These are phyloP conservation scores for Arthrobotrys entomopaga DNA, from an alignment of 2,329 filamentous ascomycete species.

Conservation along the genomic window DNA sequence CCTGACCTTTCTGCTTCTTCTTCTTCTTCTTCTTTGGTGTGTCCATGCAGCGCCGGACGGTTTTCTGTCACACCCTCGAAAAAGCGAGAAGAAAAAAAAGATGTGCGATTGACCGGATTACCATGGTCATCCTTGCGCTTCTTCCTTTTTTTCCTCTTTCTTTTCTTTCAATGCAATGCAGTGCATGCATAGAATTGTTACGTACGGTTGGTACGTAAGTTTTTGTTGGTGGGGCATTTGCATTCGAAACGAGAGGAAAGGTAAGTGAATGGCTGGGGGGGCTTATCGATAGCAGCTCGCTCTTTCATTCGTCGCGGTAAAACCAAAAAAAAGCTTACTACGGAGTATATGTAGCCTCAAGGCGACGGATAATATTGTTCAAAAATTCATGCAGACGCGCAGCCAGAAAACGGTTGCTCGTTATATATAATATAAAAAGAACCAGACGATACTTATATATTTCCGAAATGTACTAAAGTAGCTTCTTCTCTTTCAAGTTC, in stretches of 20 bases:
- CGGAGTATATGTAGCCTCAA: slow-evolving; percentile 6
- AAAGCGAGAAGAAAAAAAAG: neutral
- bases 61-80: slow-evolving; percentile 10
- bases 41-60: slow-evolving; percentile 5
- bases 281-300: slow-evolving; percentile 22
- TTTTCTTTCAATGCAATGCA: neutral
- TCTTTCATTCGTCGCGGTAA: slow-evolving; percentile 1
- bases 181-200: neutral
- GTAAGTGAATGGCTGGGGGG: neutral
- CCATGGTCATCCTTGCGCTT: no score
- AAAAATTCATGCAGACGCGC: neutral
- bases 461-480: neutral
- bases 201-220: neutral
- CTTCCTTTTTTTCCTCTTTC: neutral
- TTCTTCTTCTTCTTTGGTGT: neutral
- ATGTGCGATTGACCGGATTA: neutral
- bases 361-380: slow-evolving; percentile 4
- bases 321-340: no score
- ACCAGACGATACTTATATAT: neutral
- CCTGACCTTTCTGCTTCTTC: slow-evolving; percentile 7
- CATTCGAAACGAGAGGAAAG: neutral
- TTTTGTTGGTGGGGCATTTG: neutral
- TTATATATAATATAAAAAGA: no score
- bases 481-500: no score
- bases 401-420: no score